Percentiles rank a stretch among this genome's conserved stretches.
These are phyloP conservation scores for Thalassiosira hispida DNA, from an alignment of 352 stramenopile genomes.

Conservation along the genomic window DNA sequence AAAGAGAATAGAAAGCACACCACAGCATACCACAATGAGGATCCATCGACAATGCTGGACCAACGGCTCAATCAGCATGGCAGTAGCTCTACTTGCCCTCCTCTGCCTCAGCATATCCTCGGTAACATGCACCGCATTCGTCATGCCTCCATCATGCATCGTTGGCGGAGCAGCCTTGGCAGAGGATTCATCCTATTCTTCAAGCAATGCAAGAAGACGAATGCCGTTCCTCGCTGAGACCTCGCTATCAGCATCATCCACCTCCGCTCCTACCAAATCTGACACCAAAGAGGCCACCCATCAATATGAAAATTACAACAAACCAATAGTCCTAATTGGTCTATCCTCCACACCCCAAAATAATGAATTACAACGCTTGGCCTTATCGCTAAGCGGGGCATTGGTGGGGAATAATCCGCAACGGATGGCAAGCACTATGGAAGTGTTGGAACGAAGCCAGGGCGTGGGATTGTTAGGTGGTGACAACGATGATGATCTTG, in stretches of 20 bases:
- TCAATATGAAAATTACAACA: conserved; percentile 61
- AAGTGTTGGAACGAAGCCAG: conserved; percentile 45
- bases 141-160: not conserved
- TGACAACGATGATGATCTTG: conserved; percentile 30
- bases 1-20: too few relatives aligned
- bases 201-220: not conserved
- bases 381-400: conserved; percentile 55
- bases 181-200: not conserved
- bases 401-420: conserved; percentile 29
- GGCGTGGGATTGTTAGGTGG: conserved; percentile 32
- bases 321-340: conserved; percentile 80
- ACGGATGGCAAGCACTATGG: conserved; percentile 16
- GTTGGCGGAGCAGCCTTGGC: not conserved
- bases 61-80: too few relatives aligned
- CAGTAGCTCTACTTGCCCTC: too few relatives aligned
- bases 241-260: not conserved
- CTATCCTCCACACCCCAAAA: conserved; percentile 45
- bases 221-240: not conserved
- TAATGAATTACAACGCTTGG: conserved; percentile 73
- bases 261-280: not conserved
- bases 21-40: too few relatives aligned
- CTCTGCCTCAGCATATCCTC: not conserved
- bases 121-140: not conserved
- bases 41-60: too few relatives aligned
- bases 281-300: not conserved